Conservation (phyloP, 176 grass and related monocot species). For the Triticum monococcum region DNA sequence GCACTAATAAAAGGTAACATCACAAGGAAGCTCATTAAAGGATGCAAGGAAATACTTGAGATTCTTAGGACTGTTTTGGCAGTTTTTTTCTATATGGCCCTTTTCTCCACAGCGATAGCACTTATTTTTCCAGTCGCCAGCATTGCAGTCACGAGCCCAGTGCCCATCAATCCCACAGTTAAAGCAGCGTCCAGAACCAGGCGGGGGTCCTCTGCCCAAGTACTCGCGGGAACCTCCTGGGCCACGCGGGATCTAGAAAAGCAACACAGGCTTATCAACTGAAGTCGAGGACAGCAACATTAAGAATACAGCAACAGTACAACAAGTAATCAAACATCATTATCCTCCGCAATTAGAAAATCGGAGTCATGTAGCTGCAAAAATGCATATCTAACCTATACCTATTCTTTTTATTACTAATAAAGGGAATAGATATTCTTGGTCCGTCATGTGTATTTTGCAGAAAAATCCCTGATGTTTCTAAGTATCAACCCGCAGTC, state of each 20-base stretch:
- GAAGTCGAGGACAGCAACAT: background rate
- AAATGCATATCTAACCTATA: too few relatives aligned
- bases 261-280: slow-evolving; percentile 1
- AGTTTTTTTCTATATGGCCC: slow-evolving; percentile 73
- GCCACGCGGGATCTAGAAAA: slow-evolving; percentile 57
- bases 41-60: slow-evolving; percentile 44
- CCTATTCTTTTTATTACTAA: too few relatives aligned
- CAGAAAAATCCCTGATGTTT: too few relatives aligned
- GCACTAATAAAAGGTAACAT: background rate
- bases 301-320: background rate
- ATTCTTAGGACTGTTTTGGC: slow-evolving; percentile 73
- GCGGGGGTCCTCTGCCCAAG: slow-evolving; percentile 53
- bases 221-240: slow-evolving; percentile 62
- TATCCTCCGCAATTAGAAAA: background rate
- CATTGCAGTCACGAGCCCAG: slow-evolving; percentile 78
- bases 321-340: background rate
- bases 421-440: too few relatives aligned
- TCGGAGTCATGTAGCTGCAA: background rate
- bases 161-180: slow-evolving; percentile 91
- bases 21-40: background rate
- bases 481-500: too few relatives aligned
- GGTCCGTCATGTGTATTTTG: too few relatives aligned
- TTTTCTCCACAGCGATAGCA: slow-evolving; percentile 84
- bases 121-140: slow-evolving; percentile 85
- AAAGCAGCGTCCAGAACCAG: slow-evolving; percentile 73